Conservation (phyloP, 2,329 filamentous ascomycete genomes). For the Malbranchea zuffiana region DNA sequence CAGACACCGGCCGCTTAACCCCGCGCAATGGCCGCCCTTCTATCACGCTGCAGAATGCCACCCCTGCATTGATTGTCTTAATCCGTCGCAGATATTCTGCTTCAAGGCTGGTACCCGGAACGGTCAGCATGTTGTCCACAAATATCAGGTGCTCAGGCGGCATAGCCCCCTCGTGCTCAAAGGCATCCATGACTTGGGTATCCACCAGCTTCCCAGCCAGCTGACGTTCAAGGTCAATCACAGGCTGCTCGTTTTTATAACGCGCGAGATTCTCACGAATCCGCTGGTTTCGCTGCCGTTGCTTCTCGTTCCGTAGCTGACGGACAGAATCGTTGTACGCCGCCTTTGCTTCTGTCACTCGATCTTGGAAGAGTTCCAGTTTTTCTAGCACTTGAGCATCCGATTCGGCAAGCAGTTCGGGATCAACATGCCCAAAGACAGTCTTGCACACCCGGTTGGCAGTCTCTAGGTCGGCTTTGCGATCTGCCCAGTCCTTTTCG, state of each 20-base stretch:
- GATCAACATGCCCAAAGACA: not conserved
- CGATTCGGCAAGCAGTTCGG: constrained; percentile 1
- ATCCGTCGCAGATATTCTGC: not conserved
- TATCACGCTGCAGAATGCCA: not conserved
- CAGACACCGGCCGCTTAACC: constrained; percentile 29
- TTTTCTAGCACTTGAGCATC: constrained; percentile 9
- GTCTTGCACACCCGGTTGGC: constrained; percentile 15
- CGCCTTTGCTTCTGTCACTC: constrained; percentile 11
- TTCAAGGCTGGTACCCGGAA: not conserved
- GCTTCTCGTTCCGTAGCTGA: constrained; percentile 2
- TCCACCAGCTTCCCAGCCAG: constrained; percentile 7
- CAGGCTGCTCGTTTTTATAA: constrained; percentile 5
- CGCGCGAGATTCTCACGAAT: not conserved
- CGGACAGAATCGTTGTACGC: constrained; percentile 9
- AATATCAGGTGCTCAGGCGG: constrained; percentile 1
- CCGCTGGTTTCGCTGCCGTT: not conserved
- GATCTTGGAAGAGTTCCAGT: constrained; percentile 13
- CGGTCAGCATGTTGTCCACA: constrained; percentile 4
- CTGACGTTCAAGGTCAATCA: constrained; percentile 2
- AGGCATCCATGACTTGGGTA: not conserved
- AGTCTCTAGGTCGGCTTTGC: constrained; percentile 16
- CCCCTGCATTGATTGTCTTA: not conserved
- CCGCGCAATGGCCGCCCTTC: constrained; percentile 3
- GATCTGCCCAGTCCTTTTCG: constrained; percentile 27
- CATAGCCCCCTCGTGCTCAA: constrained; percentile 6